Conservation (phyloP, 2,329 filamentous ascomycete species). For the Aspergillus latus region DNA sequence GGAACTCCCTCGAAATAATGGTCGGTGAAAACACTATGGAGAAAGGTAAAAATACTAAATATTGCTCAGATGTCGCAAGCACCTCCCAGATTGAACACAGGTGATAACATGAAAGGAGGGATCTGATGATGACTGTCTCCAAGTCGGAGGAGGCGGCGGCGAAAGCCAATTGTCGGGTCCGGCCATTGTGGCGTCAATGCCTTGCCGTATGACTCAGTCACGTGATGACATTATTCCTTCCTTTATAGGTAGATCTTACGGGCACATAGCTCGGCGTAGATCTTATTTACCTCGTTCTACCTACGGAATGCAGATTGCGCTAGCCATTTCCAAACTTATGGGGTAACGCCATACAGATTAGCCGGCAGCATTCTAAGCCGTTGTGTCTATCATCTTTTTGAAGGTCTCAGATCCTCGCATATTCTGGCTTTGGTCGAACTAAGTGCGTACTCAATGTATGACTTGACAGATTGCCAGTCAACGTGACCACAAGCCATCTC, state of each 20-base stretch:
- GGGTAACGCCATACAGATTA: neutral
- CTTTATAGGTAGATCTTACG: neutral
- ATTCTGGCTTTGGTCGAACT: too few relatives aligned
- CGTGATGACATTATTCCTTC: constrained; percentile 18
- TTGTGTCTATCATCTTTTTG: neutral
- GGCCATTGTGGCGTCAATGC: constrained; percentile 27
- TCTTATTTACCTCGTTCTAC: neutral
- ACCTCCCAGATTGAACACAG: constrained; percentile 26
- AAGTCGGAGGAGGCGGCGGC: constrained; percentile 27
- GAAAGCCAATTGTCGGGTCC: constrained; percentile 27
- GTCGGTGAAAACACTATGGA: neutral
- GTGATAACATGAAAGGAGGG: constrained; percentile 16
- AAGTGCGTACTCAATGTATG: neutral
- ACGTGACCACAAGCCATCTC: neutral
- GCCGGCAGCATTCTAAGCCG: neutral
- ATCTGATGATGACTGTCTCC: constrained; percentile 9
- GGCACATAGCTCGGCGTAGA: too few relatives aligned
- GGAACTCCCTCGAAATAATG: constrained; percentile 17
- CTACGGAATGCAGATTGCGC: neutral
- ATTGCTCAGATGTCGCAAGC: constrained; percentile 18
- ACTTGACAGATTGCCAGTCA: neutral
- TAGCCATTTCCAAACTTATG: neutral
- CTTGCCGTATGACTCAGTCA: constrained; percentile 23
- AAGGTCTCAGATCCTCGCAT: neutral
- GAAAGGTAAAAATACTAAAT: constrained; percentile 8